Evolutionary conservation across 805 yeast species (phyloP).

Genomic region (Vanderwaltozyma tropicalis): DNA sequence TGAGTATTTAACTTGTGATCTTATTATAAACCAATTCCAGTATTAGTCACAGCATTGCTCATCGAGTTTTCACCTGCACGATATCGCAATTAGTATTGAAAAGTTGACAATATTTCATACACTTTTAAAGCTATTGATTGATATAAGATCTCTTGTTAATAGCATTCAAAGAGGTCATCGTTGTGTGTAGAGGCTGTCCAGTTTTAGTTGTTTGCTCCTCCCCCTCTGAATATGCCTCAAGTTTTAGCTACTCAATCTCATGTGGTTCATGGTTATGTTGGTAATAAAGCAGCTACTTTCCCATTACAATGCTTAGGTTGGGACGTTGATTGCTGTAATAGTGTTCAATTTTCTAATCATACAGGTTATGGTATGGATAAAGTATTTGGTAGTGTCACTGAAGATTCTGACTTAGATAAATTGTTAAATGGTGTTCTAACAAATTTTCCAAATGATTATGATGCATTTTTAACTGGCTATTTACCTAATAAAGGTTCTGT

Average conservation of each 20-base stretch:
- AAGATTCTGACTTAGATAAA: conserved; percentile 32
- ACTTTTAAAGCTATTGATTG: no score
- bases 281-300: conserved; percentile 82
- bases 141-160: no score
- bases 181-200: no score
- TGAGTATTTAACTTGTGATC: no score
- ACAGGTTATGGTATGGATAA: conserved; percentile 55
- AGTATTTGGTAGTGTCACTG: conserved; percentile 36
- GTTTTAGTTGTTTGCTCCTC: no score
- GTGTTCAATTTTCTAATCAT: conserved; percentile 84
- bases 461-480: conserved; percentile 58
- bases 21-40: no score
- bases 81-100: no score
- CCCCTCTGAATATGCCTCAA: no score
- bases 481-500: conserved; percentile 48
- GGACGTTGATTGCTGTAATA: conserved; percentile 86
- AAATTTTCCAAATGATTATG: conserved; percentile 30
- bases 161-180: no score
- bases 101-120: no score
- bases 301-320: conserved; percentile 81
- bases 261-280: conserved; percentile 93
- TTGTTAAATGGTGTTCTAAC: conserved; percentile 33
- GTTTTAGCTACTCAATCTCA: conserved; percentile 52
- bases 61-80: no score
- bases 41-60: no score